phyloP scores from a whole-genome alignment of 208 protist species.

The Trypanosoma cruzi region DNA sequence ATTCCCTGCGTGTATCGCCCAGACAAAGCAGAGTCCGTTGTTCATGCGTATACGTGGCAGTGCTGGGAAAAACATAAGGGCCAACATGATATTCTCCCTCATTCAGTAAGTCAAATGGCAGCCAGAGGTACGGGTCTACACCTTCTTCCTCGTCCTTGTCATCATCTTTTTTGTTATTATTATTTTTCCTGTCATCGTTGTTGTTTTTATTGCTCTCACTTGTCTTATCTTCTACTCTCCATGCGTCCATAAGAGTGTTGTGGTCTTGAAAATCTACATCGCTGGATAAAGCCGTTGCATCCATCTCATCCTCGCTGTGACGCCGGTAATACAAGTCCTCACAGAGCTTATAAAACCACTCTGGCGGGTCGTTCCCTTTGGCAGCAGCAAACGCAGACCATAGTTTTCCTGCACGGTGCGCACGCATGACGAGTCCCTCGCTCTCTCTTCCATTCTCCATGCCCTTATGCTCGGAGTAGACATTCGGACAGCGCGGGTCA shows the following conservation, averaged over 20 bases:
- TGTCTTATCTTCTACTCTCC: not conserved
- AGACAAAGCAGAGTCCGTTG: constrained; percentile 67
- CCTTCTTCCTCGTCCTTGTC: constrained; percentile 3
- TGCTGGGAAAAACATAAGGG: constrained; percentile 67
- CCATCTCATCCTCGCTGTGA: constrained; percentile 42
- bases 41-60: constrained; percentile 65
- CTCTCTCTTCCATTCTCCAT: not conserved
- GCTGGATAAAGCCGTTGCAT: constrained; percentile 35
- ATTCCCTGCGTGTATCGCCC: constrained; percentile 67
- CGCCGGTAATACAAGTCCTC: constrained; percentile 81
- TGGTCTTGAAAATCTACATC: constrained; percentile 24
- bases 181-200: not conserved
- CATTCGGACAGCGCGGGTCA: constrained; percentile 56
- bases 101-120: constrained; percentile 83
- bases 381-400: constrained; percentile 49
- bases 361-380: constrained; percentile 48
- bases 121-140: constrained; percentile 72
- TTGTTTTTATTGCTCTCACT: not conserved
- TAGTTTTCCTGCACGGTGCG: constrained; percentile 44
- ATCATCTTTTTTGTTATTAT: not conserved
- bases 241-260: not conserved
- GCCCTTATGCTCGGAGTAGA: constrained; percentile 13
- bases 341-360: constrained; percentile 83
- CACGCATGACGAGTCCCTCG: constrained; percentile 20
- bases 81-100: constrained; percentile 64